These are phyloP conservation scores for Isochrysis galbana DNA, from an alignment of 78 protist species.

Conservation along the genomic window DNA sequence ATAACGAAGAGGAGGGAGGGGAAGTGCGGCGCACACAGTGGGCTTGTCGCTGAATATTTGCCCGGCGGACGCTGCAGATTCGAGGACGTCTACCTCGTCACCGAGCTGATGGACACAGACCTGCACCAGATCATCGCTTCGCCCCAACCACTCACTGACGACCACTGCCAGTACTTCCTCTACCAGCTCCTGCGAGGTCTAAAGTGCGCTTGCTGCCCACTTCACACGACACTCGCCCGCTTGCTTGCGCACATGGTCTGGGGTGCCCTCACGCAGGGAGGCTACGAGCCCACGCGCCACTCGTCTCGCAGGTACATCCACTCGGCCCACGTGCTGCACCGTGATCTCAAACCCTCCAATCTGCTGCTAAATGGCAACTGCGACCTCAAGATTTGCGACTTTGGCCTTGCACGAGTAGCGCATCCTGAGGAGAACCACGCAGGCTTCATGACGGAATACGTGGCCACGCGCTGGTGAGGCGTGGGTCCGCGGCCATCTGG, in stretches of 20 bases:
- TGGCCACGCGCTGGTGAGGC: background rate
- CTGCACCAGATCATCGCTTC: conserved; percentile 84
- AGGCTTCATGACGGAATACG: conserved; percentile 52
- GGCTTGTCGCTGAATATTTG: no score
- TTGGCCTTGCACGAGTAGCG: conserved; percentile 63
- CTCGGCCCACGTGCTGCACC: conserved; percentile 43
- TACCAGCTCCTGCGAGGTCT: conserved; percentile 93
- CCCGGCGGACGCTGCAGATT: no score
- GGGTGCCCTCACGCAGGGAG: background rate
- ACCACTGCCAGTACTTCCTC: conserved; percentile 91
- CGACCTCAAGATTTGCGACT: conserved; percentile 25
- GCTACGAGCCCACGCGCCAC: background rate
- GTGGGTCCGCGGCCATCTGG: no score
- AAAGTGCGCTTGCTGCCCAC: conserved; percentile 44
- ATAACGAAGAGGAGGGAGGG: no score
- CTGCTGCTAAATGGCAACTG: background rate
- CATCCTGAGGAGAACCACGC: conserved; percentile 36
- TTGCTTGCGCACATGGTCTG: background rate
- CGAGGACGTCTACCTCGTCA: conserved; percentile 48
- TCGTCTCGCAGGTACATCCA: conserved; percentile 44
- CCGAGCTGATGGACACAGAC: conserved; percentile 97
- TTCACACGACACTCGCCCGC: background rate
- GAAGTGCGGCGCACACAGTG: no score
- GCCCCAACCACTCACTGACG: conserved; percentile 81
- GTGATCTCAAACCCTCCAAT: background rate